Percentiles rank a stretch among this genome's conserved stretches.
These are phyloP conservation scores for Sequoiadendron giganteum DNA, from an alignment of 75 land plant genomes.

Conservation along the genomic window DNA sequence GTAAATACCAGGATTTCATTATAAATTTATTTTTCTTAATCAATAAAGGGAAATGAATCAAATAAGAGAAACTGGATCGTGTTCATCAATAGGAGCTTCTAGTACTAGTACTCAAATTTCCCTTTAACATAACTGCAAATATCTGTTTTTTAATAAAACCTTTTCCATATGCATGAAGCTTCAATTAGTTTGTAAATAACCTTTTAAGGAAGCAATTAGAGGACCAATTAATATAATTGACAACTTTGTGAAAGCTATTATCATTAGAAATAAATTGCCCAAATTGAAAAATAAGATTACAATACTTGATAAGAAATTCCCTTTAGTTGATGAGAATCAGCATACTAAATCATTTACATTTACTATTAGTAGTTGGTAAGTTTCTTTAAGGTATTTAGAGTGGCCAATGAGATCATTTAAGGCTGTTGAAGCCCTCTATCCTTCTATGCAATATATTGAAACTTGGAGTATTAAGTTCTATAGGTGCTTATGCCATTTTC, in stretches of 20 bases:
- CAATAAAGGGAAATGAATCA: background rate
- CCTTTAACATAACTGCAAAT: background rate
- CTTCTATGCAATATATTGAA: background rate
- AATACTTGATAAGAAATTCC: background rate
- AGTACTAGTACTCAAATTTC: background rate
- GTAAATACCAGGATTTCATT: background rate
- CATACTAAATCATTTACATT: too few relatives aligned
- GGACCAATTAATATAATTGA: background rate
- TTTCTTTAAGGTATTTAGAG: too few relatives aligned
- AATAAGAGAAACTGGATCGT: background rate
- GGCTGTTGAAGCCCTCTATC: too few relatives aligned
- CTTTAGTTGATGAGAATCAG: background rate
- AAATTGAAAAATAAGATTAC: background rate
- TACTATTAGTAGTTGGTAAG: too few relatives aligned
- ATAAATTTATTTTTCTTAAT: background rate
- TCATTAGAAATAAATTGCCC: background rate
- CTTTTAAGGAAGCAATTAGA: background rate
- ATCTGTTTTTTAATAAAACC: background rate
- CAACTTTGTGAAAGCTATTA: background rate
- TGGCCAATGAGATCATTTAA: too few relatives aligned
- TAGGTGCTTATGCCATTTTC: background rate
- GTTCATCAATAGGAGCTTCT: background rate
- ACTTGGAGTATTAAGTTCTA: background rate
- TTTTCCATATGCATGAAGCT: background rate
- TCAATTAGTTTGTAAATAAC: background rate